Base-by-base conservation (phyloP, 1,139 yeast species). In the Pichia sp. region DNA sequence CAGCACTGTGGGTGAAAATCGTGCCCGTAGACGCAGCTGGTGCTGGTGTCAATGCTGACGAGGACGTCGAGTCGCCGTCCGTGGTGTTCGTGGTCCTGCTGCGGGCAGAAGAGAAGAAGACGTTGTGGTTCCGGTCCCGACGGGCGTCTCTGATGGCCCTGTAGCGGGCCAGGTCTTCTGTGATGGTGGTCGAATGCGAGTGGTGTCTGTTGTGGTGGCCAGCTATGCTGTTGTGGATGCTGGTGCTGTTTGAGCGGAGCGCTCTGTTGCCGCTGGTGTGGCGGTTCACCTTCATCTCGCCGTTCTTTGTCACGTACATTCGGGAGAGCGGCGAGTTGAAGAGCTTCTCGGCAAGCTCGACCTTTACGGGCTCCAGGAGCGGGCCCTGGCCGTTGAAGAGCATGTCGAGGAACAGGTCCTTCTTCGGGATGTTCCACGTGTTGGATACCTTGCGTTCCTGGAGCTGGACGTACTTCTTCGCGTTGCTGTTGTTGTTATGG, bases 361-460 rank as follows among this genome's bases (percentile, higher is more conserved):
- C 54, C 46, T 55, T 57, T 34, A 64, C 55, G 13, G 67, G 68
- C 41, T 59, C 58, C n/a, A 60, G 51, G 22, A 65, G 56, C 3
- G 68, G 67, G 44, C 60, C 60, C 51, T 58, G 60, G 44, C 52
- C 56, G 54, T 56, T 62, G 55, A 65, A 60, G 41, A 65, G 53
- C 52, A 62, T 57, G 49, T 65, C 68, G 23, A 63, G 42, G 50
- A 60, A 49, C 41, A 65, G 54, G 4, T 56, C 57, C 44, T 57
- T 61, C 39, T 61, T 58, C 39, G 58, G 62, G 37, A 65, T 64
- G 49, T 64, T 62, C 41, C 57, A 58, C 3, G 68, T 66, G 19
- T 54, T 55, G 19, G 68, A 67, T 13, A 65, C 68, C 36, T 63
- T 55, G 19, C 31, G 25, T 13, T 39, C 13, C 10, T 41, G 34